A percentile compares a stretch with the other conserved stretches of the same genome.
These are phyloP conservation scores for Suillus fuscotomentosus DNA, from an alignment of 768 basidiomycete genomes.

Conservation along the genomic window DNA sequence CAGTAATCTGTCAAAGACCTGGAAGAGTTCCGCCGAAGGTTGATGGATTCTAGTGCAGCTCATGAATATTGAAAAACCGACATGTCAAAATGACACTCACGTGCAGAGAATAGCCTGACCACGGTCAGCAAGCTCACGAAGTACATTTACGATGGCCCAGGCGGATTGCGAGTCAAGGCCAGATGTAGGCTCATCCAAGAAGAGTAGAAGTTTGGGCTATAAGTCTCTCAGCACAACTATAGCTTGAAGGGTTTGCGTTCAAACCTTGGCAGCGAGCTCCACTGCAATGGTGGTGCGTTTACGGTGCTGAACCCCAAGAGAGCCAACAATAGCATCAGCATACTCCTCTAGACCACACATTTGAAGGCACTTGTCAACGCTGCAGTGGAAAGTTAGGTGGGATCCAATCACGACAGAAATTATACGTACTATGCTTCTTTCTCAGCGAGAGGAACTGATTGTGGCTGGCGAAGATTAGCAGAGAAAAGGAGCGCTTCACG, in stretches of 20 bases:
- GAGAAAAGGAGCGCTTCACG: conserved; percentile 80
- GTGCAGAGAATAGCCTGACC: conserved; percentile 94
- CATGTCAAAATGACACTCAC: conserved; percentile 31
- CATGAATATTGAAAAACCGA: not conserved
- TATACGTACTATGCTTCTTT: conserved; percentile 76
- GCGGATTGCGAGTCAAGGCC: conserved; percentile 87
- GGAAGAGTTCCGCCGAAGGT: conserved; percentile 84
- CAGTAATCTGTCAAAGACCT: conserved; percentile 75
- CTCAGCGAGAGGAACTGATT: conserved; percentile 58
- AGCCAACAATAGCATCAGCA: conserved; percentile 68
- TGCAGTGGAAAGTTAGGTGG: conserved; percentile 14
- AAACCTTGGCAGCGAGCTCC: conserved; percentile 75
- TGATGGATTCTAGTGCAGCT: not conserved
- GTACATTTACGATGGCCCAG: conserved; percentile 77
- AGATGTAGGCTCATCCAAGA: conserved; percentile 90
- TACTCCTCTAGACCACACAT: conserved; percentile 65
- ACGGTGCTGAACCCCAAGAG: conserved; percentile 65
- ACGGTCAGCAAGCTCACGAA: conserved; percentile 70
- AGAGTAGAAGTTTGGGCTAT: conserved; percentile 75
- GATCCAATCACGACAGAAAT: not conserved
- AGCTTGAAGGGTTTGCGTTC: not conserved
- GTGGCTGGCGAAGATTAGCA: conserved; percentile 75
- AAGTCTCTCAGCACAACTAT: not conserved
- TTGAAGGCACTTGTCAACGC: conserved; percentile 54
- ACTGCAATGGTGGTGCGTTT: conserved; percentile 88